These are phyloP conservation scores for Pythium graminicola DNA, from an alignment of 352 stramenopile genomes.

Conservation along the genomic window DNA sequence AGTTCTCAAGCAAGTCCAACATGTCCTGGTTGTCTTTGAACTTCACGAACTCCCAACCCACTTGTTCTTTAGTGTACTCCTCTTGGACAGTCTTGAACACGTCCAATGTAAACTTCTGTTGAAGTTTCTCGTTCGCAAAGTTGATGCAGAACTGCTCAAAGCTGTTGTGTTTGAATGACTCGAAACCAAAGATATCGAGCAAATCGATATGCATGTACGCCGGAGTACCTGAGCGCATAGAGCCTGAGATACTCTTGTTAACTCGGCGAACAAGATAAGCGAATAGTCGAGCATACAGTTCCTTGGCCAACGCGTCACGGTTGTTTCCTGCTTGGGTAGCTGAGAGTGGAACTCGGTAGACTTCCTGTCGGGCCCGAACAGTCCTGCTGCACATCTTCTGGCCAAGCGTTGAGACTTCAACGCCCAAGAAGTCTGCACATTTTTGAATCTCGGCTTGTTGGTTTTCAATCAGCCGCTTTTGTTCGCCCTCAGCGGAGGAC, in stretches of 20 bases:
- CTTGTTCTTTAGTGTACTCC: conserved; percentile 66
- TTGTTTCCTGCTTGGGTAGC: conserved; percentile 72
- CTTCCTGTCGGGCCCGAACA: conserved; percentile 73
- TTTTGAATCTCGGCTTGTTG: conserved; percentile 57
- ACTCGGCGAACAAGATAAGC: conserved; percentile 89
- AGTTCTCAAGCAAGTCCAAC: conserved; percentile 85
- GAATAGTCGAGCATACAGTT: conserved; percentile 94
- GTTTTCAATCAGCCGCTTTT: conserved; percentile 34
- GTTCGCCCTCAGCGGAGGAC: conserved; percentile 1
- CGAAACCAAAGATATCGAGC: conserved; percentile 97
- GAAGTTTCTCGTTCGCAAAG: conserved; percentile 93
- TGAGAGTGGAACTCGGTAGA: conserved; percentile 75
- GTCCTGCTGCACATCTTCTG: conserved; percentile 76
- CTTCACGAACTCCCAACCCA: conserved; percentile 75
- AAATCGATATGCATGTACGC: conserved; percentile 88
- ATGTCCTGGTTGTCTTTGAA: conserved; percentile 90
- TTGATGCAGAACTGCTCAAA: conserved; percentile 97
- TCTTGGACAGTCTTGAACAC: conserved; percentile 86
- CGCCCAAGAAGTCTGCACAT: conserved; percentile 59
- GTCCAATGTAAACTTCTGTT: conserved; percentile 87
- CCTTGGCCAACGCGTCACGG: conserved; percentile 93
- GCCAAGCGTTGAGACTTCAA: conserved; percentile 51
- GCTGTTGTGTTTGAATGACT: conserved; percentile 90
- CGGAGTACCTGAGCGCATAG: conserved; percentile 23
- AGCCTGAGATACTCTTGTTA: conserved; percentile 76